A percentile compares a stretch with the other conserved stretches of the same genome.
Evolutionary conservation across 1,284 basidiomycete species (phyloP).

Genomic region (Moesziomyces sp.): DNA sequence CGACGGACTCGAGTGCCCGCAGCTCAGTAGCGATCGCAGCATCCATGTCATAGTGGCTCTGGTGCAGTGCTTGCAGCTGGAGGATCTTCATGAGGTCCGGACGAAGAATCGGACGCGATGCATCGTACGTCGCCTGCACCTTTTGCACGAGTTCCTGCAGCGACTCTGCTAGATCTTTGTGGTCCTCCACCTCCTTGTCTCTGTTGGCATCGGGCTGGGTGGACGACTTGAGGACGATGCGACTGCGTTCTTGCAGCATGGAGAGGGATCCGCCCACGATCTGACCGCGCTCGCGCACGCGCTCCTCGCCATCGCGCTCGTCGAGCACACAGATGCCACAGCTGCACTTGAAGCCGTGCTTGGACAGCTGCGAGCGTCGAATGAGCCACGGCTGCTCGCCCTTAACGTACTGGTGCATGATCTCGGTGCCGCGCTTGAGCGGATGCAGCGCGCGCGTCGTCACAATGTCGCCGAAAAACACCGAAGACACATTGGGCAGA

Average conservation of each 20-base stretch:
- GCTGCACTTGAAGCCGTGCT: slow-evolving; percentile 63
- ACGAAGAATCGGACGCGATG: slow-evolving; percentile 30
- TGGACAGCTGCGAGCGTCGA: slow-evolving; percentile 57
- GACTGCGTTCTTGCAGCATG: slow-evolving; percentile 58
- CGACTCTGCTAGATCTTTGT: slow-evolving; percentile 50
- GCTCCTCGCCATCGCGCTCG: slow-evolving; percentile 50
- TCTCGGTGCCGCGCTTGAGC: slow-evolving; percentile 60
- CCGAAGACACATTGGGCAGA: slow-evolving; percentile 65
- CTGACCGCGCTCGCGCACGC: slow-evolving; percentile 39
- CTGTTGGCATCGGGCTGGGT: slow-evolving; percentile 4
- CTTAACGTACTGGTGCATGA: slow-evolving; percentile 66
- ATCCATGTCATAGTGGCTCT: slow-evolving; percentile 34
- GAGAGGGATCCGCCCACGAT: slow-evolving; percentile 51
- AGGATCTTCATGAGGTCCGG: slow-evolving; percentile 59
- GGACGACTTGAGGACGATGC: slow-evolving; percentile 52
- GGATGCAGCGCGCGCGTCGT: slow-evolving; percentile 60
- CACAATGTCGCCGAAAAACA: slow-evolving; percentile 65
- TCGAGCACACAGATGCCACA: slow-evolving; percentile 62
- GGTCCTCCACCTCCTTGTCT: slow-evolving; percentile 31
- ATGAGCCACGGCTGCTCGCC: slow-evolving; percentile 59
- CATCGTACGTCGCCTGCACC: slow-evolving; percentile 56
- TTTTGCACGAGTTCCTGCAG: slow-evolving; percentile 45
- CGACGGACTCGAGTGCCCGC: slow-evolving; percentile 38
- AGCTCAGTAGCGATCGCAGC: slow-evolving; percentile 28
- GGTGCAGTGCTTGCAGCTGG: slow-evolving; percentile 49